Conservation (phyloP, 2,329 filamentous ascomycete genomes). For the Trichoderma brevicompactum region DNA sequence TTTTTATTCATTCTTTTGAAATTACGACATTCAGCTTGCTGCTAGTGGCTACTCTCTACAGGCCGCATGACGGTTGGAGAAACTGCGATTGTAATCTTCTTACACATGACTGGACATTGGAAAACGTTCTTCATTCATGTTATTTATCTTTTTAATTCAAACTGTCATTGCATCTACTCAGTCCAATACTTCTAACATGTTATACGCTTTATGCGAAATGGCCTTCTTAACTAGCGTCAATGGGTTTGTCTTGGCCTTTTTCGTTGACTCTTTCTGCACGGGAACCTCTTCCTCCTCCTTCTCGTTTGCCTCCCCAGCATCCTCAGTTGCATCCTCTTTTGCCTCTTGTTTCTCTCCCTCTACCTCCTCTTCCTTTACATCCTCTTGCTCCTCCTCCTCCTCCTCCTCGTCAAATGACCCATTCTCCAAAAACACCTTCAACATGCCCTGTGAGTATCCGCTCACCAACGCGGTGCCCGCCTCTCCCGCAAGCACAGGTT, state of each 20-base stretch:
- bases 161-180: conserved; percentile 37
- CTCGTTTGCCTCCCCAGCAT: conserved; percentile 2
- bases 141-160: not conserved
- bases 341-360: conserved; percentile 27
- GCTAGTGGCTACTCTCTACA: too few species aligned
- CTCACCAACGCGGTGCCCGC: conserved; percentile 55
- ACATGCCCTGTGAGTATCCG: conserved; percentile 61
- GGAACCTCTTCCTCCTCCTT: conserved; percentile 6
- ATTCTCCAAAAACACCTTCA: conserved; percentile 61
- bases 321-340: conserved; percentile 5
- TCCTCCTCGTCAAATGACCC: conserved; percentile 50
- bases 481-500: conserved; percentile 53
- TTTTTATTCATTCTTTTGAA: not conserved
- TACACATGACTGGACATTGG: not conserved
- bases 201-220: conserved; percentile 58
- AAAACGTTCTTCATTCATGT: not conserved
- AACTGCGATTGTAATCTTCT: not conserved
- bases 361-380: not conserved
- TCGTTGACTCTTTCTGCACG: conserved; percentile 32
- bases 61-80: not conserved
- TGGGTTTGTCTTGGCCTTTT: conserved; percentile 51
- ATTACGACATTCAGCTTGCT: too few species aligned
- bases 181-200: conserved; percentile 60
- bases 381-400: not conserved
- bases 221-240: conserved; percentile 53